phyloP scores from a whole-genome alignment of 495 filamentous ascomycete genomes.

The Wilcoxina mikolae region DNA sequence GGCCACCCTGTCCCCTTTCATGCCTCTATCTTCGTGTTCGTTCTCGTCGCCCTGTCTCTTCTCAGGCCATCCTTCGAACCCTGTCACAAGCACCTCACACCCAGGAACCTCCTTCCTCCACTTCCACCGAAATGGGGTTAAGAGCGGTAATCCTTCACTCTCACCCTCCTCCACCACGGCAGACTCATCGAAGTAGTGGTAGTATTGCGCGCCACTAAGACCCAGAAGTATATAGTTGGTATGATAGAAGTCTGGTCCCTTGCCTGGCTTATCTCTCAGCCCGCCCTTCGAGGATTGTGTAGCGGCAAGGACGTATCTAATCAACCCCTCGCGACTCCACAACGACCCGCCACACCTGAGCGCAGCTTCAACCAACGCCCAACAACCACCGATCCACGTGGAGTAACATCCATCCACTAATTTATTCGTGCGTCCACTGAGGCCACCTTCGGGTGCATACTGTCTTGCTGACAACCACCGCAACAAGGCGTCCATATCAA shows the following conservation, averaged over 20 bases:
- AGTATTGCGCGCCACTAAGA: constrained; percentile 64
- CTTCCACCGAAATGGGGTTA: constrained; percentile 52
- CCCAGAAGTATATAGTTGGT: constrained; percentile 80
- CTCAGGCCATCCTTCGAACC: constrained; percentile 15
- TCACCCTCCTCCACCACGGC: constrained; percentile 1
- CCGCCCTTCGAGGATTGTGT: constrained; percentile 70
- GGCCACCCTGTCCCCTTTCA: constrained; percentile 39
- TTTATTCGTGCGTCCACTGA: constrained; percentile 91
- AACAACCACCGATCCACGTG: constrained; percentile 92
- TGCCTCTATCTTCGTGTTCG: constrained; percentile 32
- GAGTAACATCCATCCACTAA: constrained; percentile 95
- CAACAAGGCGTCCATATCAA: constrained; percentile 62
- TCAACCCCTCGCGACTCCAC: constrained; percentile 72
- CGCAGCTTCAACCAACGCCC: constrained; percentile 75
- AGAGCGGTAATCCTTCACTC: constrained; percentile 27
- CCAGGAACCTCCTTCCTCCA: constrained; percentile 34
- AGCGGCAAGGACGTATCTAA: constrained; percentile 75
- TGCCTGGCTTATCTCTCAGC: constrained; percentile 81
- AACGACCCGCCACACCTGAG: constrained; percentile 29
- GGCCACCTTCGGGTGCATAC: constrained; percentile 80
- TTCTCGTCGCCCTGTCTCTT: constrained; percentile 16
- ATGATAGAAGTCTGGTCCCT: constrained; percentile 80
- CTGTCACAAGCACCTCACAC: constrained; percentile 11
- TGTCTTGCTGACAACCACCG: constrained; percentile 82
- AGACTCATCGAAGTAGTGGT: constrained; percentile 43